phyloP scores from a whole-genome alignment of 1,284 basidiomycete genomes.

The Agroathelia rolfsii region DNA sequence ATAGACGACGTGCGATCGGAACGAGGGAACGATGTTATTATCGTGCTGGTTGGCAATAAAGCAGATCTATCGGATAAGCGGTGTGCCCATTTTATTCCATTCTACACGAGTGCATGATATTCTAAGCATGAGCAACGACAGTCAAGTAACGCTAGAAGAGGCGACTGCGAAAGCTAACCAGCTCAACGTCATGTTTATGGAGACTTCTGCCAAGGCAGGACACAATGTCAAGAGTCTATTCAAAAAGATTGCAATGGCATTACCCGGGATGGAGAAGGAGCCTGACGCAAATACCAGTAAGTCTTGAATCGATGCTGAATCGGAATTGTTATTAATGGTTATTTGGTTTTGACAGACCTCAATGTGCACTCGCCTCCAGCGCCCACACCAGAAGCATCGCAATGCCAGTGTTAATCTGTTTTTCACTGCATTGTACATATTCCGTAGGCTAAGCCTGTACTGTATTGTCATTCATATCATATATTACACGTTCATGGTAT shows the following conservation, averaged over 20 bases:
- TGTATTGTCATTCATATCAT: too few relatives aligned
- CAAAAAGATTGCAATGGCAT: conserved; percentile 97
- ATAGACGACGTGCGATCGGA: conserved; percentile 99
- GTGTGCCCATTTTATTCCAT: conserved; percentile 33
- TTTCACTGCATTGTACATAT: too few relatives aligned
- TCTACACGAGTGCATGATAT: too few relatives aligned
- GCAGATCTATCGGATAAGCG: conserved; percentile 93
- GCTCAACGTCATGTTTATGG: conserved; percentile 96
- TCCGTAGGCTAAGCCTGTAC: too few relatives aligned
- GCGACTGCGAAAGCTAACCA: conserved; percentile 91
- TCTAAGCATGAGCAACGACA: conserved; percentile 23
- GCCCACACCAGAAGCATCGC: conserved; percentile 66
- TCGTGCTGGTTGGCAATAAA: conserved; percentile 98
- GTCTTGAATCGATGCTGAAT: conserved; percentile 17
- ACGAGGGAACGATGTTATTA: conserved; percentile 96
- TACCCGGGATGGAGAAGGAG: conserved; percentile 93
- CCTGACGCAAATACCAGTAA: conserved; percentile 63
- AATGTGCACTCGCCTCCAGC: conserved; percentile 63
- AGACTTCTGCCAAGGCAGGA: conserved; percentile 98
- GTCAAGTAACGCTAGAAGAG: conserved; percentile 98
- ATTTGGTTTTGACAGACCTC: conserved; percentile 46
- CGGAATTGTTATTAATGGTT: conserved; percentile 3
- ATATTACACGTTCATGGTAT: too few relatives aligned
- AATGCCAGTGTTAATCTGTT: conserved; percentile 55
- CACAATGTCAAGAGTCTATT: conserved; percentile 99